Evolutionary conservation across 2,329 filamentous ascomycete genomes (phyloP).

Genomic region (Phialemoniopsis sp.): DNA sequence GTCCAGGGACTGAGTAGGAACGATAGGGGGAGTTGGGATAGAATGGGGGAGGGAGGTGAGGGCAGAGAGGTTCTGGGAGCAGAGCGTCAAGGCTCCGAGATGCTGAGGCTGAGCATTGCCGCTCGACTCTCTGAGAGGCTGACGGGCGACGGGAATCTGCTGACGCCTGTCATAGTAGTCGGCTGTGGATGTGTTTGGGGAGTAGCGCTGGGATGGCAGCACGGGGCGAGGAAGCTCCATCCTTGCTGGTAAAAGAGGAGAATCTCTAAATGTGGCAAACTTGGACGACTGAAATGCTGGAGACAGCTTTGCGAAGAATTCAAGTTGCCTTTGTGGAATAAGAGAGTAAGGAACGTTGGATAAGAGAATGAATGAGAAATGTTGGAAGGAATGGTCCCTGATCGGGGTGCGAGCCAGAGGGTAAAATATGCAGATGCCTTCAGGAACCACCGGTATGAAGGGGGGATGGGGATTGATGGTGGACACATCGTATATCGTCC

Average conservation of each 20-base stretch:
- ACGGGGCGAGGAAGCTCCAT: slow-evolving; percentile 41
- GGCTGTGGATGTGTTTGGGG: slow-evolving; percentile 31
- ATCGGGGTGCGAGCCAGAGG: slow-evolving; percentile 3
- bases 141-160: slow-evolving; percentile 19
- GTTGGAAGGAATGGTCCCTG: slow-evolving; percentile 8
- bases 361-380: slow-evolving; percentile 12
- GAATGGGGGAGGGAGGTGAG: slow-evolving; percentile 25
- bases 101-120: slow-evolving; percentile 46
- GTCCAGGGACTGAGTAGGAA: slow-evolving; percentile 47
- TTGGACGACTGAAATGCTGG: slow-evolving; percentile 7
- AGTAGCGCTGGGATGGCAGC: slow-evolving; percentile 47
- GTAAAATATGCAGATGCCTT: neutral
- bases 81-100: slow-evolving; percentile 37
- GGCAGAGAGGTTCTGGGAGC: slow-evolving; percentile 16
- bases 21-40: slow-evolving; percentile 36
- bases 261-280: slow-evolving; percentile 10
- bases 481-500: too few species aligned
- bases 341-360: slow-evolving; percentile 7
- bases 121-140: slow-evolving; percentile 48
- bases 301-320: slow-evolving; percentile 15
- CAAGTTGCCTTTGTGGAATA: slow-evolving; percentile 6
- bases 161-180: slow-evolving; percentile 41
- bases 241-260: slow-evolving; percentile 25
- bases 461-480: neutral
- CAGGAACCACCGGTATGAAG: neutral